Conservation (phyloP, 495 filamentous ascomycete genomes). For the Talaromyces borbonicus region DNA sequence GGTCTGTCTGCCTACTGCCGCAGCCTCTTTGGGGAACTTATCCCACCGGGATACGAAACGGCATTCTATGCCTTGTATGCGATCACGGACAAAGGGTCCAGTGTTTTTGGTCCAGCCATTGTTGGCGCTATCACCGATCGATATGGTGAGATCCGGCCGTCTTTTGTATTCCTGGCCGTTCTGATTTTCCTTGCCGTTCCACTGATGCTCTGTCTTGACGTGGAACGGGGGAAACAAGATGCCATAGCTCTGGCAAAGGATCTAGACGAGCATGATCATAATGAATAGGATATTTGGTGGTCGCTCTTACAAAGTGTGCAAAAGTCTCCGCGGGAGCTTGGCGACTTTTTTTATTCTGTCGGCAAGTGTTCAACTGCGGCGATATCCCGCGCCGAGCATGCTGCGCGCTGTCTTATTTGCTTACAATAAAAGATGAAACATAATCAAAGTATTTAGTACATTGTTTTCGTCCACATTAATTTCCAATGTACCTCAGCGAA, state of each 20-base stretch:
- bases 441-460: too few species aligned
- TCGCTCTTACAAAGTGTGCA: background rate
- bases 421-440: too few species aligned
- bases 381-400: too few species aligned
- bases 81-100: slow-evolving; percentile 95
- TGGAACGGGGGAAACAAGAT: slow-evolving; percentile 79
- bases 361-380: too few species aligned
- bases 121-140: slow-evolving; percentile 86
- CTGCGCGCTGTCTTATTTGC: too few species aligned
- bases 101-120: slow-evolving; percentile 87
- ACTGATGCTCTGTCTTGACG: slow-evolving; percentile 75
- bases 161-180: slow-evolving; percentile 84
- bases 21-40: slow-evolving; percentile 81
- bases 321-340: background rate
- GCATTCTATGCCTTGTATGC: slow-evolving; percentile 96
- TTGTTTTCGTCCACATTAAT: too few species aligned
- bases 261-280: slow-evolving; percentile 32
- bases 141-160: slow-evolving; percentile 82
- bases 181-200: slow-evolving; percentile 76
- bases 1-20: slow-evolving; percentile 91
- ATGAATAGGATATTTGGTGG: background rate
- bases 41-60: slow-evolving; percentile 88
- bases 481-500: too few species aligned
- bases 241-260: slow-evolving; percentile 59
- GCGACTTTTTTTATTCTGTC: too few species aligned